phyloP scores from a whole-genome alignment of 2,329 filamentous ascomycete genomes.

The Graphilbum sp. region DNA sequence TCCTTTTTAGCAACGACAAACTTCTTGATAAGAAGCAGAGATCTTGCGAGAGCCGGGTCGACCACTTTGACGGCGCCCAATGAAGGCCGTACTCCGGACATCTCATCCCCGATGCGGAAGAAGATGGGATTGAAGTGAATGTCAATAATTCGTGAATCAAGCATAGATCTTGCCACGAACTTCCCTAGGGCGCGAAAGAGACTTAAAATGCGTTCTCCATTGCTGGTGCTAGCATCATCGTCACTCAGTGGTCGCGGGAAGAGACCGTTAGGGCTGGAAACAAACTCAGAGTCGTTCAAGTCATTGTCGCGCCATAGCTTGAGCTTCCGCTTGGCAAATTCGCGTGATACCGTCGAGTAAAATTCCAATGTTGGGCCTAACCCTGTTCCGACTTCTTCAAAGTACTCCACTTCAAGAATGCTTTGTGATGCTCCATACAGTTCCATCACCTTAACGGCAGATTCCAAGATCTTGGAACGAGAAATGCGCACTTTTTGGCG shows the following conservation, averaged over 20 bases:
- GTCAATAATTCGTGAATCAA: constrained; percentile 94
- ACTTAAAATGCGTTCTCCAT: constrained; percentile 75
- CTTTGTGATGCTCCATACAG: constrained; percentile 94
- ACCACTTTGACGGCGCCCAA: constrained; percentile 81
- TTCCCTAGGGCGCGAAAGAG: constrained; percentile 90
- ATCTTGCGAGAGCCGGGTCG: constrained; percentile 71
- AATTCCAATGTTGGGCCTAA: constrained; percentile 93
- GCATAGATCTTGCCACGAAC: constrained; percentile 94
- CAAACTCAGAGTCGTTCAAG: constrained; percentile 55
- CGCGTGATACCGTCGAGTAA: constrained; percentile 91
- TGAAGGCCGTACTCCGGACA: constrained; percentile 55
- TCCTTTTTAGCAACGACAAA: constrained; percentile 71
- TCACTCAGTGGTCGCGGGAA: constrained; percentile 85
- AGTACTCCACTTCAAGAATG: constrained; percentile 93
- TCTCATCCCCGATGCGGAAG: constrained; percentile 76
- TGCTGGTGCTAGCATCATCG: constrained; percentile 54
- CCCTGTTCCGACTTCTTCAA: constrained; percentile 94
- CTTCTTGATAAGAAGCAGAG: constrained; percentile 71
- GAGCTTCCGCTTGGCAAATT: constrained; percentile 93
- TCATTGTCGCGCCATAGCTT: constrained; percentile 95
- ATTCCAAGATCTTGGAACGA: constrained; percentile 84
- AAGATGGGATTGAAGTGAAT: constrained; percentile 95
- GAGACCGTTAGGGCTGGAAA: constrained; percentile 67
- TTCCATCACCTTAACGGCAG: constrained; percentile 96
- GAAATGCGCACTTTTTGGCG: constrained; percentile 98